Percentiles rank a stretch among this genome's conserved stretches.
Conservation (phyloP, 2,329 filamentous ascomycete genomes). For the Corynespora cassiicola region DNA sequence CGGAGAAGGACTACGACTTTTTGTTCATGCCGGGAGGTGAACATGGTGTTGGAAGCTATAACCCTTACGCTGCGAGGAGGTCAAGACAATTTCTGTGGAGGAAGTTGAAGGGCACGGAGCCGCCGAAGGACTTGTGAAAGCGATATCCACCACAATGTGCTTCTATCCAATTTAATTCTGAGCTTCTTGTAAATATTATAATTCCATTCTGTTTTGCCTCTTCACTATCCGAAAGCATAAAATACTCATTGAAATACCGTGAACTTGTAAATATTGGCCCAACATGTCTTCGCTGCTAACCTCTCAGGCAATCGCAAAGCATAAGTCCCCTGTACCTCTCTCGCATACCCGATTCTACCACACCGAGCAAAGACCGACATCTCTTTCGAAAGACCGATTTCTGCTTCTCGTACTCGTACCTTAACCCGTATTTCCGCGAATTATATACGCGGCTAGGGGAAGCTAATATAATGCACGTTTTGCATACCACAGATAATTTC, state of each 20-base stretch:
- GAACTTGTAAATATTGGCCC: no score
- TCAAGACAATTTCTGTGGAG: constrained; percentile 24
- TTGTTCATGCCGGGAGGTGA: constrained; percentile 25
- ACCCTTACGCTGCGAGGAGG: constrained; percentile 19
- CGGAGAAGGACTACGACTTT: constrained; percentile 29
- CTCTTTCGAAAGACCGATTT: constrained; percentile 19
- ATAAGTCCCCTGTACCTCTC: constrained; percentile 18
- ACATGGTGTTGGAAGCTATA: constrained; percentile 19
- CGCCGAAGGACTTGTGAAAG: constrained; percentile 11
- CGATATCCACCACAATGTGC: no score
- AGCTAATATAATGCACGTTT: constrained; percentile 7
- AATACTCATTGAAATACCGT: no score
- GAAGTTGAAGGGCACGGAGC: constrained; percentile 17
- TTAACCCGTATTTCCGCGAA: constrained; percentile 11
- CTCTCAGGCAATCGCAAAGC: constrained; percentile 18
- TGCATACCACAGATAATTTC: constrained; percentile 15
- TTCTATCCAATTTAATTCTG: no score
- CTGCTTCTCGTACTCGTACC: constrained; percentile 19
- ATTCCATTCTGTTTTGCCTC: no score
- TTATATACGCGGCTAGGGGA: constrained; percentile 14
- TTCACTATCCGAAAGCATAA: no score
- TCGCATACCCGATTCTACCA: constrained; percentile 7
- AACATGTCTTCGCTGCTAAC: constrained; percentile 4
- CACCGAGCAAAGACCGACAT: constrained; percentile 2
- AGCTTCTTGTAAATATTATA: no score